Evolutionary conservation across 2,329 filamentous ascomycete genomes (phyloP), one percentile per base, ranked within the genome.

Genomic region (Colletotrichum echinochloae): DNA sequence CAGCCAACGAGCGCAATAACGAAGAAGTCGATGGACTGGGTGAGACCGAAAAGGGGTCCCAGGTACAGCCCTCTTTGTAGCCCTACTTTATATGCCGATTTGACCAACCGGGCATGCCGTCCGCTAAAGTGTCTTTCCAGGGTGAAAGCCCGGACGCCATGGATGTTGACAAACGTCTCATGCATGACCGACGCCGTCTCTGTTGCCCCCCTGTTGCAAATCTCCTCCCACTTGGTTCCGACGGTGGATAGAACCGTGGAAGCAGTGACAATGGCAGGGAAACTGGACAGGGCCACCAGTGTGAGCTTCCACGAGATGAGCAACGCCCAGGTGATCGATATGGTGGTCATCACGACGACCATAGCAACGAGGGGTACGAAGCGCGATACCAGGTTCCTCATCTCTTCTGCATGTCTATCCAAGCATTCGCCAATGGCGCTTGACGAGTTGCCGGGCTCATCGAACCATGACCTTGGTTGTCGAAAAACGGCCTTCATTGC

Each of bases 321-420:
- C 20, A 97, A 79, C 5, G 93, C 90, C 95, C 94, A 98, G 2
- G 87, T 76, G 8, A 96, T 76, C 0, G 93, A 90, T n/a, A 92
- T 87, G 0, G 82, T 66, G 23, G 93, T 46, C 86, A 97, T 95
- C 61, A 89, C 80, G 0, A 84, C 77, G 4, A 92, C 90, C 12
- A 91, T 88, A 18, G 95, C 84, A 0, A 92, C 79, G 63, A 92
- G 89, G 1, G 92, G 91, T 0, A 91, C 85, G 76, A 97, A 97
- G 1, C 92, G 88, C 2, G 93, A 92, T 0, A 97, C 85, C 0
- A 98, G 83, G 74, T 93, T 94, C 11, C 93, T 88, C 88, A 96
- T 95, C 77, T 97, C 94, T 78, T 98, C 94, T 0, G 92, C 92
- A 75, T 94, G 93, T 20, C 92, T 88, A 75, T 97, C 94, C 0